These are phyloP conservation scores for Eucalyptus virginea DNA, from an alignment of 345 rosid genomes.

Conservation along the genomic window DNA sequence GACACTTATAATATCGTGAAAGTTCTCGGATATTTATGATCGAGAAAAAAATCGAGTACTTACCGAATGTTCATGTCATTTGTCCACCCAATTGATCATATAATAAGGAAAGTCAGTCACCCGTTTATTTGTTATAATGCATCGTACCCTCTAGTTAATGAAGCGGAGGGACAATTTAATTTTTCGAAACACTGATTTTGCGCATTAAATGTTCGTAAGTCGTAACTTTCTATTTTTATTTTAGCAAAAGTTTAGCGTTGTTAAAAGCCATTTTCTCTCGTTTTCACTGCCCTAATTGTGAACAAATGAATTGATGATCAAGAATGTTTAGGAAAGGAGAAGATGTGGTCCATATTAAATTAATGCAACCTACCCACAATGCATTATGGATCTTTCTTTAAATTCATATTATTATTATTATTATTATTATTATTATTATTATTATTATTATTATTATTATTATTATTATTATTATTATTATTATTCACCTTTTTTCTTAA, in stretches of 20 bases:
- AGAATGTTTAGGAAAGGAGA: neutral
- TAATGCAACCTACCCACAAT: neutral
- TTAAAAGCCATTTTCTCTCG: neutral
- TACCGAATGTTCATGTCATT: rapidly evolving
- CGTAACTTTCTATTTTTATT: neutral
- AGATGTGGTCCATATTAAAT: neutral
- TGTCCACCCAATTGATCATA: neutral
- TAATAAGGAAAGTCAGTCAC: neutral
- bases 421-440: too few species aligned
- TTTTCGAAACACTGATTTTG: neutral
- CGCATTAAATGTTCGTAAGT: neutral
- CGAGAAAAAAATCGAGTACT: too few species aligned
- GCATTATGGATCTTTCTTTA: neutral
- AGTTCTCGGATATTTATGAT: neutral
- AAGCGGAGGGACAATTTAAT: neutral
- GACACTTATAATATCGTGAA: neutral
- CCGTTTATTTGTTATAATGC: neutral
- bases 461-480: neutral
- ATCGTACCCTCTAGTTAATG: neutral
- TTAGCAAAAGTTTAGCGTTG: too few species aligned
- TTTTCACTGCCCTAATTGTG: neutral
- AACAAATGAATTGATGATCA: neutral
- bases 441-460: too few species aligned
- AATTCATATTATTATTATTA: neutral
- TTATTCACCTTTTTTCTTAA: neutral